Evolutionary conservation across 768 basidiomycete species (phyloP).

Genomic region (Termitomyces sp.): DNA sequence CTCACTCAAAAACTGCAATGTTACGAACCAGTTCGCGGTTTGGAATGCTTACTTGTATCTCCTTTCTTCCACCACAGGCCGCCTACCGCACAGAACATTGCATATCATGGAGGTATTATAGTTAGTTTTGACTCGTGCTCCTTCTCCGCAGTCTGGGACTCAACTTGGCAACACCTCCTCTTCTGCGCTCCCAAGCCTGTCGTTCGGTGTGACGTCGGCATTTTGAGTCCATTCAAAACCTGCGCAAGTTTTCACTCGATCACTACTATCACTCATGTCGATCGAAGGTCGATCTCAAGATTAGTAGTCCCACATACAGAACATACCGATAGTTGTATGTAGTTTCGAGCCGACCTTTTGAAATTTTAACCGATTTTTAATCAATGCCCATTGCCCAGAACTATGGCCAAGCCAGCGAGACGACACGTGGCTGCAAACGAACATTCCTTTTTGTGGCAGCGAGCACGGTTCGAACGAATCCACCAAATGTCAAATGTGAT

Average conservation of each 20-base stretch:
- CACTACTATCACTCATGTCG: background rate
- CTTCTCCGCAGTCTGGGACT: background rate
- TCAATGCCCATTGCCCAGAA: background rate
- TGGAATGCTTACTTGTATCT: background rate
- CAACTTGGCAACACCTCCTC: background rate
- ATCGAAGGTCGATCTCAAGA: background rate
- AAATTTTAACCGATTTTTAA: background rate
- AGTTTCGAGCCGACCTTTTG: background rate
- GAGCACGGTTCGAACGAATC: background rate
- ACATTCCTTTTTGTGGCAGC: background rate
- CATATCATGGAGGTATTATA: no score
- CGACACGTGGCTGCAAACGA: background rate
- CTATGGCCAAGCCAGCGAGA: background rate
- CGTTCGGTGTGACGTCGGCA: background rate
- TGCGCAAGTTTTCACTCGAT: background rate
- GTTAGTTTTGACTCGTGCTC: no score
- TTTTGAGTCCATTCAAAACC: background rate
- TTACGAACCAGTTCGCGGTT: background rate
- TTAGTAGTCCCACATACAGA: background rate
- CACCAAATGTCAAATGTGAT: background rate
- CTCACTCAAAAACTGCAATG: background rate
- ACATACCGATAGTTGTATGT: background rate
- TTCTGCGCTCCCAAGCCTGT: background rate
- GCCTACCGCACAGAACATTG: background rate
- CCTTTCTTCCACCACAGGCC: no score